Evolutionary conservation across 768 basidiomycete genomes (phyloP), one percentile per base, ranked within the genome.

Genomic region (Leccinum disarticulatum): DNA sequence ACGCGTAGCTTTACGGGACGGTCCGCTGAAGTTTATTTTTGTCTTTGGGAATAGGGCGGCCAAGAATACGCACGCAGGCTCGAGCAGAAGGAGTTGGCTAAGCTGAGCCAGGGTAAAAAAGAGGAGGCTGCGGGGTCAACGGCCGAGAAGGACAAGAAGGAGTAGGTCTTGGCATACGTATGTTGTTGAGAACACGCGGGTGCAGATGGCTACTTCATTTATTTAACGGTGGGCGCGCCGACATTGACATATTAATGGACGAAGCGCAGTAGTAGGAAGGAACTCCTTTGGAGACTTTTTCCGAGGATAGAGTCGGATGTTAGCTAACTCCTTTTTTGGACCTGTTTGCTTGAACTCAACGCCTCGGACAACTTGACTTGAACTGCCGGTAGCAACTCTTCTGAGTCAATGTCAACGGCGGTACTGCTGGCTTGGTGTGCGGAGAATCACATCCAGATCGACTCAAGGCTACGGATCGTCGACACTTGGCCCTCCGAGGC

Each of bases 31-130:
- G 7, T 13, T 49, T 60, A 57, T 51, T 62, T 61, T 59, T 56
- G 63, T 51, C 61, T 61, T 57, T 56, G 63, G 60, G 50, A n/a
- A 55, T 76, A 95, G 87, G 87, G 84, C 57, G 93, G 93, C 22
- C 92, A 95, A 69, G 93, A 92, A 77, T 95, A 89, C 68, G 90
- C 90, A 30, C 79, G 77, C 60, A 84, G 88, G 30, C 63, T 77
- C 52, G 90, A 90, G 66, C 81, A 70, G 60, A 73, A 65, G 64
- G 79, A 79, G 56, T 64, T 77, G 61, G 70, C 69, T 28, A 74
- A 68, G 53, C 47, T 80, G 28, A 74, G 80, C 46, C 79, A 76
- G 62, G 79, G 76, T 57, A 70, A 69, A 35, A 70, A 68, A 56
- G 69, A 64, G 56, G 68, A 65, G 59, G 64, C n/a, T 25, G 33